Percentiles rank a stretch among this genome's conserved stretches.
Evolutionary conservation across 345 rosid species (phyloP).

Genomic region (Eutrema japonicum): DNA sequence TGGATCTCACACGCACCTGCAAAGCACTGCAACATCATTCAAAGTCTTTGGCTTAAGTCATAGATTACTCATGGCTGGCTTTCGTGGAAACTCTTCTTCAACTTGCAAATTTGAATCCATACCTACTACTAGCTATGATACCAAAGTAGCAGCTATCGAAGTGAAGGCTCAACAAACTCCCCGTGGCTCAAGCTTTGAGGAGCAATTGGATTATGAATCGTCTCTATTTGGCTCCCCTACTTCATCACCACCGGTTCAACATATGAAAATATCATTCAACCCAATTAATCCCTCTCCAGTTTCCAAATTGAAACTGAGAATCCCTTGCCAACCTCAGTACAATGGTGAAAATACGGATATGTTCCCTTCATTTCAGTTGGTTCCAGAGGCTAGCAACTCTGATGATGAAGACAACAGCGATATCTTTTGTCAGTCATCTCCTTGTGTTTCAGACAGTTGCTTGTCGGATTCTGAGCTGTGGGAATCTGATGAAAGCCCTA

Average conservation of each 20-base stretch:
- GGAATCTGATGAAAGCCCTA: conserved; percentile 71
- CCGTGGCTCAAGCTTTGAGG: conserved; percentile 44
- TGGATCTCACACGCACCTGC: conserved; percentile 26
- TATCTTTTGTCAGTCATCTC: conserved; percentile 88
- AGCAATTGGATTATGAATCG: conserved; percentile 29
- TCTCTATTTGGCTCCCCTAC: conserved; percentile 55
- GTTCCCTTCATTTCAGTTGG: conserved; percentile 88
- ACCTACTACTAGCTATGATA: conserved; percentile 41
- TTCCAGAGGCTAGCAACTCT: conserved; percentile 55
- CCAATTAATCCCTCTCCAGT: conserved; percentile 54
- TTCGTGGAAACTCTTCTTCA: conserved; percentile 60
- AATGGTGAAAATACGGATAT: conserved; percentile 48
- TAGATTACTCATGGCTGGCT: conserved; percentile 68
- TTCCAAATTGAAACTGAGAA: conserved; percentile 70
- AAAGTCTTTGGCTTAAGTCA: conserved; percentile 68
- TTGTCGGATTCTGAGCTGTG: conserved; percentile 86
- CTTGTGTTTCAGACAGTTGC: conserved; percentile 71
- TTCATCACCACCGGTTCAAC: conserved; percentile 88
- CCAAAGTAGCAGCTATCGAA: conserved; percentile 42
- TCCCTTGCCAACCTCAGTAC: conserved; percentile 55
- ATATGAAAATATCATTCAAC: conserved; percentile 89
- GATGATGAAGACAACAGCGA: conserved; percentile 61
- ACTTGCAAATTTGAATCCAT: conserved; percentile 52
- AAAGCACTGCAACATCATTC: conserved; percentile 49
- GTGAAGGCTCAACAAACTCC: conserved; percentile 37